Conservation (phyloP, 139 green algal species). For the Volvox reticuliferus region DNA sequence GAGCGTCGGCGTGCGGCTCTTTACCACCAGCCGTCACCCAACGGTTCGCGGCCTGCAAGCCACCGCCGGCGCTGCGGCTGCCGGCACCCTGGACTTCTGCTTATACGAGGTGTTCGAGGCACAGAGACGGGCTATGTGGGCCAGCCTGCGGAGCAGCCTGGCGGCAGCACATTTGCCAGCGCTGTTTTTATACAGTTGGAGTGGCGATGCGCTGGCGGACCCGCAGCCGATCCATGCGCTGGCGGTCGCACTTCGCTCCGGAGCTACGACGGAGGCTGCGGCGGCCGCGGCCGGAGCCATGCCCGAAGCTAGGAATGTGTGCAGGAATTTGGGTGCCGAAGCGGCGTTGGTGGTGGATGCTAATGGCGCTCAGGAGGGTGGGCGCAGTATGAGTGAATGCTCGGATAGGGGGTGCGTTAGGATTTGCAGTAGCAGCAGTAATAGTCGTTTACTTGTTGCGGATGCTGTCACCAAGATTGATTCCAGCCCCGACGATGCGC, state of each 20-base stretch:
- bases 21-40: neutral
- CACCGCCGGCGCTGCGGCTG: neutral
- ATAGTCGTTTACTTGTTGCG: neutral
- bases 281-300: neutral
- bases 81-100: slow-evolving; percentile 13
- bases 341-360: neutral
- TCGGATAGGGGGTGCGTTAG: neutral
- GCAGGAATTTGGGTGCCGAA: neutral
- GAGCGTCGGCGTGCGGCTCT: slow-evolving; percentile 9
- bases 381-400: neutral
- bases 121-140: slow-evolving; percentile 27
- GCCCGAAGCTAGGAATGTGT: neutral
- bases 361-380: neutral
- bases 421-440: neutral
- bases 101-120: slow-evolving; percentile 24
- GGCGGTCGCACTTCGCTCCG: neutral
- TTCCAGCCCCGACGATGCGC: too few species aligned
- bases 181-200: slow-evolving; percentile 26
- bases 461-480: too few species aligned
- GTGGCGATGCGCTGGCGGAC: slow-evolving; percentile 1
- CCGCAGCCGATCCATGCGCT: slow-evolving; percentile 40
- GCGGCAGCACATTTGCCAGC: neutral
- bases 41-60: neutral
- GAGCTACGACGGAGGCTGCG: too few species aligned
- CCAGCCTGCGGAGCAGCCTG: neutral